Evolutionary conservation across 2,329 filamentous ascomycete species (phyloP).

Genomic region (Clonostachys rosea): DNA sequence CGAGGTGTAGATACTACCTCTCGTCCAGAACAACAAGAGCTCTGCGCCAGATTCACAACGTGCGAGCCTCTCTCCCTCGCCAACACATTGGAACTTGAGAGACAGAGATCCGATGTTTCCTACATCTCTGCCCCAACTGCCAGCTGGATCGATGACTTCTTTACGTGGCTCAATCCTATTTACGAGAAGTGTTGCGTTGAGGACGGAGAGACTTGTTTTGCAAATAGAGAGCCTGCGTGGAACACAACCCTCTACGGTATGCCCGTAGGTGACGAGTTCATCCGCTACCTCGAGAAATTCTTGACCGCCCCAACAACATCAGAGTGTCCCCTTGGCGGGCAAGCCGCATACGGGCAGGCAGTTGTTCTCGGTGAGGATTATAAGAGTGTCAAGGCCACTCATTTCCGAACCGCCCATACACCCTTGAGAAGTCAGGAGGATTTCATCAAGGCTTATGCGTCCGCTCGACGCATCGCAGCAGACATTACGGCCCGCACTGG

Average conservation of each 20-base stretch:
- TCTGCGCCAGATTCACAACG: conserved; percentile 88
- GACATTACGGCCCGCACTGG: conserved; percentile 68
- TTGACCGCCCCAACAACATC: conserved; percentile 73
- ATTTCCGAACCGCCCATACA: conserved; percentile 89
- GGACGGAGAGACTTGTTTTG: conserved; percentile 70
- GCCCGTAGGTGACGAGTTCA: conserved; percentile 89
- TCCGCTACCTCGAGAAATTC: conserved; percentile 82
- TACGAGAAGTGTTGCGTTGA: conserved; percentile 69
- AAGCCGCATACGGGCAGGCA: conserved; percentile 81
- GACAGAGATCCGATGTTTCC: conserved; percentile 81
- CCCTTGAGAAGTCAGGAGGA: conserved; percentile 84
- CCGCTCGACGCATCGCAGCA: conserved; percentile 81
- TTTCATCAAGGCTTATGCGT: conserved; percentile 86
- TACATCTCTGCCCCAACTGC: conserved; percentile 86
- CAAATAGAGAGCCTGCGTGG: conserved; percentile 72
- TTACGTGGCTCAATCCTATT: conserved; percentile 92
- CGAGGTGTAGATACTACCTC: conserved; percentile 74
- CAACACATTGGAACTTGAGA: conserved; percentile 89
- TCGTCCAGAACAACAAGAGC: conserved; percentile 71
- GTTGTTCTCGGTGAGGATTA: conserved; percentile 70
- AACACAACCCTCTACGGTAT: conserved; percentile 86
- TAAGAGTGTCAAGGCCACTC: conserved; percentile 70
- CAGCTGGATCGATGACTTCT: conserved; percentile 96
- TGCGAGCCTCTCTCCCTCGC: conserved; percentile 80
- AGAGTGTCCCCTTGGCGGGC: conserved; percentile 82